Conservation (phyloP, 495 filamentous ascomycete genomes). For the Bacidia rubella region DNA sequence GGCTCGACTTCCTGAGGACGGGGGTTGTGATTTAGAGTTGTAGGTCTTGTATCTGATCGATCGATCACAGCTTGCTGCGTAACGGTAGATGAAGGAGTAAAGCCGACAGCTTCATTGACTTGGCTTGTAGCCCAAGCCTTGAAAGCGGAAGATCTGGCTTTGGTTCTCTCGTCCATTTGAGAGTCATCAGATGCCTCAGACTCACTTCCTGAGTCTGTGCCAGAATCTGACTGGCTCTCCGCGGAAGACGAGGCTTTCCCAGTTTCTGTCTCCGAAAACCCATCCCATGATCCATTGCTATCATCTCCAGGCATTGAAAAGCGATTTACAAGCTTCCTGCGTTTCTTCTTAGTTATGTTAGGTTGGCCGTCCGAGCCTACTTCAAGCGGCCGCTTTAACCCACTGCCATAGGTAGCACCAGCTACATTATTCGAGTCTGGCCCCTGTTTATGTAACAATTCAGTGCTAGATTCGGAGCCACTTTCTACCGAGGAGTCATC, state of each 20-base stretch:
- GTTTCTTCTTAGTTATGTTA: constrained; percentile 52
- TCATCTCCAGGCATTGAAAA: constrained; percentile 22
- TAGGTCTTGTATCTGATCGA: background rate
- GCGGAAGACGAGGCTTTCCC: background rate
- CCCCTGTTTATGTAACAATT: too few species aligned
- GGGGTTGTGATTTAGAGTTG: constrained; percentile 32
- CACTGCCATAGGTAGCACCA: constrained; percentile 54
- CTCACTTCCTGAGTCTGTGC: constrained; percentile 9
- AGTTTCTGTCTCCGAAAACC: constrained; percentile 35
- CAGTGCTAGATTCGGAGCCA: too few species aligned
- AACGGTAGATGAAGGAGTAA: constrained; percentile 32
- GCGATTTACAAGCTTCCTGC: constrained; percentile 27
- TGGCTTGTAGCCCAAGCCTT: constrained; percentile 85
- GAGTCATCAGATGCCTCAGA: constrained; percentile 15
- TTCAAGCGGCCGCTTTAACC: constrained; percentile 77
- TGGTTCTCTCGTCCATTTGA: constrained; percentile 28
- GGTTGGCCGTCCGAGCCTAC: constrained; percentile 63
- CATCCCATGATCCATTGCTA: constrained; percentile 44
- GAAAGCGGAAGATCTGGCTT: constrained; percentile 54
- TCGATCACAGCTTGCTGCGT: too few species aligned
- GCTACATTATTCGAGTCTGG: too few species aligned
- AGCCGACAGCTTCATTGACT: constrained; percentile 60
- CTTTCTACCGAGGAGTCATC: too few species aligned
- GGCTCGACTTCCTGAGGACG: constrained; percentile 59
- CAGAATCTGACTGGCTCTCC: constrained; percentile 9